A percentile compares a stretch with the other conserved stretches of the same genome.
Conservation (phyloP, 148 eudicot genomes). For the Silene latifolia region DNA sequence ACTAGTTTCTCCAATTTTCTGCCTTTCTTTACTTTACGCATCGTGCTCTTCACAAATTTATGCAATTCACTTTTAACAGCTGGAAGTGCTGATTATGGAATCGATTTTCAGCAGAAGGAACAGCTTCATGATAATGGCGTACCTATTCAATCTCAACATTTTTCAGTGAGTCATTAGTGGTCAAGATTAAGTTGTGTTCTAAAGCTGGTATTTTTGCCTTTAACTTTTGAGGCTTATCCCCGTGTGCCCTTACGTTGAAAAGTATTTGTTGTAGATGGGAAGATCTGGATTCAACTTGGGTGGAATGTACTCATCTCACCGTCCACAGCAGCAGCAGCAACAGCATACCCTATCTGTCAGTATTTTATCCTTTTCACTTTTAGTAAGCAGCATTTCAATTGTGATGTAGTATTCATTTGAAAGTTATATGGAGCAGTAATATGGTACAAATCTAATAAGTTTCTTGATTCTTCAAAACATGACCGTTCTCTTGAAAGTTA, state of each 20-base stretch:
- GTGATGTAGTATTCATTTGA: background rate
- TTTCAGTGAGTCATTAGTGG: conserved; percentile 51
- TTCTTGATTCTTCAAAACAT: background rate
- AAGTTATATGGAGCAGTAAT: background rate
- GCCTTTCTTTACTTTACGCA: background rate
- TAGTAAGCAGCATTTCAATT: conserved; percentile 6
- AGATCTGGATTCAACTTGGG: conserved; percentile 91
- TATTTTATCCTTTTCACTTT: conserved; percentile 41
- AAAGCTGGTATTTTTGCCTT: background rate
- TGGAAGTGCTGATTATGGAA: conserved; percentile 72
- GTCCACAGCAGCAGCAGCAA: conserved; percentile 69
- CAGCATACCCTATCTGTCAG: conserved; percentile 55
- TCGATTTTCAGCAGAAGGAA: conserved; percentile 89
- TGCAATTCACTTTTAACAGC: conserved; percentile 35
- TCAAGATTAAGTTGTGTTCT: conserved; percentile 11
- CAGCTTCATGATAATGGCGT: conserved; percentile 71
- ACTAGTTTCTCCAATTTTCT: background rate
- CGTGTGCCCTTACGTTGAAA: conserved; percentile 17
- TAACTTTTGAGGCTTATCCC: background rate
- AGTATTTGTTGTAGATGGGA: conserved; percentile 56
- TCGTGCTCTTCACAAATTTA: background rate
- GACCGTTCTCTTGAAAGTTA: background rate
- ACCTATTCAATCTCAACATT: conserved; percentile 49
- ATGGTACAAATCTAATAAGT: background rate
- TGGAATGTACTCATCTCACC: conserved; percentile 72